Evolutionary conservation across 768 basidiomycete species (phyloP).

Genomic region (Mycena chlorophos): DNA sequence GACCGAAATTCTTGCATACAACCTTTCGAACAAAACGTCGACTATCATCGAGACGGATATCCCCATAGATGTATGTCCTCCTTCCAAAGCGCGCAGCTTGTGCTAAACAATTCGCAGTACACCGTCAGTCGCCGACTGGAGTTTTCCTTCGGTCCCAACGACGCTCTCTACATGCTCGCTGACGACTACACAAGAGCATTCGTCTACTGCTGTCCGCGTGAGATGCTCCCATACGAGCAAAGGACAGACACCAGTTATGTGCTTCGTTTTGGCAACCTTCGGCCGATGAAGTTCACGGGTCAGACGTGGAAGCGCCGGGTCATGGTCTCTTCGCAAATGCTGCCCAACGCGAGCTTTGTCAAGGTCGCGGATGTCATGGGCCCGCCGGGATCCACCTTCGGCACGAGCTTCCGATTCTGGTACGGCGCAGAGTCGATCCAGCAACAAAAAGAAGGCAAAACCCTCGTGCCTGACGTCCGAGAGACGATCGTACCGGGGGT

Average conservation of each 20-base stretch:
- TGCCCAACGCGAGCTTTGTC: slow-evolving; percentile 11
- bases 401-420: slow-evolving; percentile 17
- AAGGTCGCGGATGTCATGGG: slow-evolving; percentile 15
- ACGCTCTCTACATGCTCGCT: slow-evolving; percentile 8
- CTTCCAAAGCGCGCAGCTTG: neutral
- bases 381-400: slow-evolving; percentile 7
- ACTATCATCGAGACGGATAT: slow-evolving; percentile 13
- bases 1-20: slow-evolving; percentile 16
- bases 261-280: slow-evolving; percentile 5
- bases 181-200: slow-evolving; percentile 12
- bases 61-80: slow-evolving; percentile 7
- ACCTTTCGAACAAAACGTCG: neutral
- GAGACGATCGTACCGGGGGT: slow-evolving; percentile 10
- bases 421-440: neutral
- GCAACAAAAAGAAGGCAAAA: neutral
- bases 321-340: slow-evolving; percentile 13
- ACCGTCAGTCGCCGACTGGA: slow-evolving; percentile 10
- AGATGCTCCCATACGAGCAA: slow-evolving; percentile 9
- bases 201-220: slow-evolving; percentile 11
- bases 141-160: slow-evolving; percentile 11
- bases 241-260: neutral
- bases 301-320: slow-evolving; percentile 12
- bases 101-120: slow-evolving; percentile 2
- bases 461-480: neutral
- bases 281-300: slow-evolving; percentile 7